Conservation (phyloP, 2,329 filamentous ascomycete genomes). For the Ophiocordyceps camponoti-leonardi region DNA sequence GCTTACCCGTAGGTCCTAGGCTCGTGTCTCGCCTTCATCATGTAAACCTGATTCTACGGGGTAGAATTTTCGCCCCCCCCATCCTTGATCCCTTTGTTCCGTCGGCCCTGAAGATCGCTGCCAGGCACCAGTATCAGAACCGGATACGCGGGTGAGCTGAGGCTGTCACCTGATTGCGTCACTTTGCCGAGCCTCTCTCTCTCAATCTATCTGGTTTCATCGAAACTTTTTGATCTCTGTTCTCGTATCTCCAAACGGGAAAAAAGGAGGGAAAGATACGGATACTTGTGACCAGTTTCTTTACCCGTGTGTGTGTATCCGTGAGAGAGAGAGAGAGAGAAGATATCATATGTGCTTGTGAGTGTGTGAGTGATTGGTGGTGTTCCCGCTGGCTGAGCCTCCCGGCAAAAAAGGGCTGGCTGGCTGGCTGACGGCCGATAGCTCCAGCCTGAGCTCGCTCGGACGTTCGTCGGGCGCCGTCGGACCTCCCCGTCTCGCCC, state of each 20-base stretch:
- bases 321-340: too few relatives aligned
- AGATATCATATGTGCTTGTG: too few relatives aligned
- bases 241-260: too few relatives aligned
- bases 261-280: too few relatives aligned
- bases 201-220: background rate
- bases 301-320: too few relatives aligned
- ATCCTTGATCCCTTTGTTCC: background rate
- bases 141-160: background rate
- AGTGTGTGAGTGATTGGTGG: too few relatives aligned
- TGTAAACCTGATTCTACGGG: background rate
- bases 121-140: background rate
- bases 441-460: background rate
- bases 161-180: background rate
- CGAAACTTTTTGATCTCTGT: background rate
- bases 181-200: background rate
- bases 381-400: background rate
- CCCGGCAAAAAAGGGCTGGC: background rate
- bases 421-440: background rate
- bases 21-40: background rate
- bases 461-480: background rate
- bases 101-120: background rate
- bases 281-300: too few relatives aligned
- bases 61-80: too few relatives aligned
- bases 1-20: too few relatives aligned
- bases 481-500: background rate